Conservation (phyloP, 768 basidiomycete species). For the Tricholoma furcatifolium region DNA sequence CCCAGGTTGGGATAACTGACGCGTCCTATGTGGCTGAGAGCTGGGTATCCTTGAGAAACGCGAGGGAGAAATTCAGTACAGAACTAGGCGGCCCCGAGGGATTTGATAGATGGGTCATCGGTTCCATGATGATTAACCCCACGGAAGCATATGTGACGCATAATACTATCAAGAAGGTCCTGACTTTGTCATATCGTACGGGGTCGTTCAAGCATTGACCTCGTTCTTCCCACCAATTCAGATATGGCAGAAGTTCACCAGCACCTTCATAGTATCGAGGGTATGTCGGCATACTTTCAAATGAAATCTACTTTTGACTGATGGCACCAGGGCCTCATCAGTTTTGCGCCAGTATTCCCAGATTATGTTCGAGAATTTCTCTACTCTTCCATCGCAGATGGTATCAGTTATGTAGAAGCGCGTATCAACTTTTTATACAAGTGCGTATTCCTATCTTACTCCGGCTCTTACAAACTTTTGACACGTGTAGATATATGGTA, state of each 20-base stretch:
- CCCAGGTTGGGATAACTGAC: constrained; percentile 34
- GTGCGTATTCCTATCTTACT: constrained; percentile 31
- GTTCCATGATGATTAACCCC: constrained; percentile 64
- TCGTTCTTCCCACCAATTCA: constrained; percentile 21
- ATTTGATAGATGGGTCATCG: constrained; percentile 68
- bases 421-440: constrained; percentile 63
- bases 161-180: constrained; percentile 65
- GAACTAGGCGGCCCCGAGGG: constrained; percentile 58
- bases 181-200: neutral
- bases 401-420: constrained; percentile 69
- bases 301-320: neutral
- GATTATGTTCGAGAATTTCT: constrained; percentile 67
- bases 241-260: constrained; percentile 78
- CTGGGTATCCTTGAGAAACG: constrained; percentile 58
- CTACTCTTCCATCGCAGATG: constrained; percentile 61
- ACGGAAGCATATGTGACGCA: constrained; percentile 71
- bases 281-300: constrained; percentile 31
- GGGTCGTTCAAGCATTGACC: neutral
- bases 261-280: constrained; percentile 46
- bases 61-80: constrained; percentile 49
- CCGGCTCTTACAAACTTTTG: neutral
- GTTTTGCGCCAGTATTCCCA: constrained; percentile 55
- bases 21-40: constrained; percentile 37
- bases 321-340: constrained; percentile 37
- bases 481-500: constrained; percentile 46